Percentiles rank a stretch among this genome's conserved stretches.
phyloP scores from a whole-genome alignment of 2,329 filamentous ascomycete species.

The Cladosporium sp. region DNA sequence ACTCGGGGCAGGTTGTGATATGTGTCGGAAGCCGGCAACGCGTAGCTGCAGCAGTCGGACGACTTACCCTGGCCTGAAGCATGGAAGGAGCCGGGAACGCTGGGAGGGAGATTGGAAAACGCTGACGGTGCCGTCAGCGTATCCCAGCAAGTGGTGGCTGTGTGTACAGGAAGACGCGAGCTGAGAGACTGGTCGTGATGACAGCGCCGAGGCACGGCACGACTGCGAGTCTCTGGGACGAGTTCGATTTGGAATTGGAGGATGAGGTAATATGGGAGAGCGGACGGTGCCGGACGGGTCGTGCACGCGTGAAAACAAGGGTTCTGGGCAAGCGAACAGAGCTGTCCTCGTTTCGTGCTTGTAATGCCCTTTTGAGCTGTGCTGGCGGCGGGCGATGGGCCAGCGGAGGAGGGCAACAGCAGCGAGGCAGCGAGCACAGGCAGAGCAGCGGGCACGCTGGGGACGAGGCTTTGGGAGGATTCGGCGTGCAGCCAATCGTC shows the following conservation, averaged over 20 bases:
- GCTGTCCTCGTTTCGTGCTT: not conserved
- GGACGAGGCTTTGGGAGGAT: not conserved
- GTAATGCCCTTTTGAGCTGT: not conserved
- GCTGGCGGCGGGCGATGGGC: not conserved
- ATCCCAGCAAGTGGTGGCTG: not conserved
- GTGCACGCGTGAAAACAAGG: not conserved
- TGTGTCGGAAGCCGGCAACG: slow-evolving; percentile 1
- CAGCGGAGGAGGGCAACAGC: not conserved
- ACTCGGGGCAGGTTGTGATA: not conserved
- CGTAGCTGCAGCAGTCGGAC: not conserved
- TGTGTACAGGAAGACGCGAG: not conserved
- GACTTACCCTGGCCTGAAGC: not conserved
- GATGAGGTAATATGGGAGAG: not conserved
- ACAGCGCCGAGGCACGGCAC: not conserved
- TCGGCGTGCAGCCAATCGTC: not conserved
- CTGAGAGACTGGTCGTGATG: too few relatives aligned
- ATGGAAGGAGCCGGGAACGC: not conserved
- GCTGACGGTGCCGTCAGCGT: not conserved
- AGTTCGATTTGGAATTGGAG: not conserved
- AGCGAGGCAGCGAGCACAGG: not conserved
- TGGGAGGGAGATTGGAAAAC: not conserved
- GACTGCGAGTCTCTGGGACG: not conserved
- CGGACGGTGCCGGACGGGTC: not conserved
- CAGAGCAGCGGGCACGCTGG: not conserved
- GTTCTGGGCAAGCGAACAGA: too few relatives aligned